Evolutionary conservation across 2,329 filamentous ascomycete genomes (phyloP), one percentile per base, ranked within the genome.

Genomic region (Trichoderma sp.): DNA sequence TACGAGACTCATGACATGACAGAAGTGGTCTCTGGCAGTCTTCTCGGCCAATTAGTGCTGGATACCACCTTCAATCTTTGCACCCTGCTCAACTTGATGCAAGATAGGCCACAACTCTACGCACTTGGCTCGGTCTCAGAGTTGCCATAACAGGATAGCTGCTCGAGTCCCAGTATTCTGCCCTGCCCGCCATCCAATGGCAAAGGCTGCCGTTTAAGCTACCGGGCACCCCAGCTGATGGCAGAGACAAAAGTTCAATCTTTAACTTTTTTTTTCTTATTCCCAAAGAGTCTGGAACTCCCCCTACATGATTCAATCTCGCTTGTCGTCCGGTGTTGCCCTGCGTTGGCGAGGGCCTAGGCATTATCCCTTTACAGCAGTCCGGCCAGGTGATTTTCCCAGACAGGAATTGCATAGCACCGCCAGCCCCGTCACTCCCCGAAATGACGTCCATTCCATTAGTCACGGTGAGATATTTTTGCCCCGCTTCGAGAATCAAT

Each of bases 231-330:
- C 47, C 47, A 49, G 47, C 8, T 49, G 11, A n/a, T 43, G 19
- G 4, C 47, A 13, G 24, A 21, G 21, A 55, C 52, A 55, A 55
- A 55, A 55, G 52, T 55, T 55, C 27, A 66, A 58, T 37, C 53
- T 57, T 66, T n/a, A 8, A n/a, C 40, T 43, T 43, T 40, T 43
- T 43, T 40, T 43, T 4, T 27, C n/a, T 49, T 40, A 57, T 66
- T 13, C 14, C 27, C 19, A 37, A n/a, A 24, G 19, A 37, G 53
- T 58, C 62, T 29, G 35, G 13, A 53, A 58, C 47, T 21, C 24
- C 29, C 62, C 62, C 56, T 65, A 37, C 37, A 47, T 55, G 19
- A 3, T 31, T 57, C 62, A 66, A 66, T 66, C 29, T 66, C 62
- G 62, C 62, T 66, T 66, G 52, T n/a, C 62, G 49, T 5, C 37